A percentile compares a stretch with the other conserved stretches of the same genome.
Conservation (phyloP, 2,329 filamentous ascomycete genomes). For the Rutstroemia sp. region DNA sequence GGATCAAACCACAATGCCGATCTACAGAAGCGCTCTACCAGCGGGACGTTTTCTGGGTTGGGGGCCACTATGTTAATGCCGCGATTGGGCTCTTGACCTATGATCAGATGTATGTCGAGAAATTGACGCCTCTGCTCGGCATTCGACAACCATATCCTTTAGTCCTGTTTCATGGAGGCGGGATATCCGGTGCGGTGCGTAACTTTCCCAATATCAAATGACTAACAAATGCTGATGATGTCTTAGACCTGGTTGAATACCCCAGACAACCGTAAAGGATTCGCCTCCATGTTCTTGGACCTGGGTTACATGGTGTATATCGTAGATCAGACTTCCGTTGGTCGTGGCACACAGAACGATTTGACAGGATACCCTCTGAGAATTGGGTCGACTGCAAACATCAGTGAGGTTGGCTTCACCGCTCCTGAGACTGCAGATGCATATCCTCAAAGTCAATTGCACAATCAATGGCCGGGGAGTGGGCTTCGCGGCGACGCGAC, state of each 20-base stretch:
- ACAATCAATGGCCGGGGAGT: conserved; percentile 33
- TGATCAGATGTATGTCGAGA: conserved; percentile 46
- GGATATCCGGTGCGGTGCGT: conserved; percentile 13
- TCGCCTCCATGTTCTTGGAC: conserved; percentile 38
- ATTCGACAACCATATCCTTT: conserved; percentile 11
- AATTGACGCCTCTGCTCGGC: conserved; percentile 30
- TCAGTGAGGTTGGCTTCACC: conserved; percentile 7
- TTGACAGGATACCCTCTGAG: conserved; percentile 17
- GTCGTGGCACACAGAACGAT: conserved; percentile 16
- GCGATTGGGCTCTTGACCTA: conserved; percentile 13
- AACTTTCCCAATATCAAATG: background rate
- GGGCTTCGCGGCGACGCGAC: conserved; percentile 28
- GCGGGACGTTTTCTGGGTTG: conserved; percentile 17
- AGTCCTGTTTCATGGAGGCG: conserved; percentile 16
- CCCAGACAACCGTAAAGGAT: conserved; percentile 38
- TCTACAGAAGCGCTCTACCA: conserved; percentile 15
- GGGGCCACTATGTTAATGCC: conserved; percentile 14
- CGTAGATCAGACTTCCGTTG: conserved; percentile 20
- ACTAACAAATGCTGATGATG: background rate
- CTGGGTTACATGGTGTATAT: conserved; percentile 39
- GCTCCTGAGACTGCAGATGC: background rate
- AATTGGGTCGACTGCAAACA: conserved; percentile 17
- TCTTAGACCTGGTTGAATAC: conserved; percentile 37
- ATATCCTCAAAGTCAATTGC: conserved; percentile 20
- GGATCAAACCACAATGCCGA: conserved; percentile 14